phyloP scores from a whole-genome alignment of 2,329 filamentous ascomycete species.

The Paecilomyces formosus region DNA sequence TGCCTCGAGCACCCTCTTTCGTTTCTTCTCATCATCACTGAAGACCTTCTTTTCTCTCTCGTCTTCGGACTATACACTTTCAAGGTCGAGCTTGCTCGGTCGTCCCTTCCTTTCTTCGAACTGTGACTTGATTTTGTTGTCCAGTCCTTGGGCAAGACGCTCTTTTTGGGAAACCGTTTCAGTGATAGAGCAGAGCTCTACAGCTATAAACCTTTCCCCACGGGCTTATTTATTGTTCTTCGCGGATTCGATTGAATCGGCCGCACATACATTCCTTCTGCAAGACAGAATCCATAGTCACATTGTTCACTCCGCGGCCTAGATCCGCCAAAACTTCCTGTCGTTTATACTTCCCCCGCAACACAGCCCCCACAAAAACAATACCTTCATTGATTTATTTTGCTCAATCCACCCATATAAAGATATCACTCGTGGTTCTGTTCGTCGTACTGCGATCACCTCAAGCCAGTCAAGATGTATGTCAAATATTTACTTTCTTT shows the following conservation, averaged over 20 bases:
- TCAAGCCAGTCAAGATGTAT: constrained; percentile 4
- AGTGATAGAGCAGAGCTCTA: not conserved
- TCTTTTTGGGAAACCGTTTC: not conserved
- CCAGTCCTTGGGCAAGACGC: not conserved
- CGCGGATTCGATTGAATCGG: not conserved
- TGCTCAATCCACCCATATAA: not conserved
- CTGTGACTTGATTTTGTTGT: constrained; percentile 1
- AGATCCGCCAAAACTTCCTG: not conserved
- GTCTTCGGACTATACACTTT: not conserved
- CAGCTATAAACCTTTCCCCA: not conserved
- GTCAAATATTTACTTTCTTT: constrained; percentile 10
- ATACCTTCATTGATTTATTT: not conserved
- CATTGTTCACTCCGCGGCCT: not conserved
- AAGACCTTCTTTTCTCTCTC: not conserved
- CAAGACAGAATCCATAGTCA: not conserved
- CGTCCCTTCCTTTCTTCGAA: not conserved
- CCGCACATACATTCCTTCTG: not conserved
- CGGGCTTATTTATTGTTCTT: not conserved
- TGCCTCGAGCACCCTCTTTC: not conserved
- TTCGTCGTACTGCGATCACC: not conserved
- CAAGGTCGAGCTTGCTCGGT: constrained; percentile 1
- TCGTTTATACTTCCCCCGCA: not conserved
- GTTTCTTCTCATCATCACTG: not conserved
- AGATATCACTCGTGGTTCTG: not conserved
- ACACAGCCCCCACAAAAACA: not conserved